Evolutionary conservation across 768 basidiomycete species (phyloP).

Genomic region (Wakefieldia striispora): DNA sequence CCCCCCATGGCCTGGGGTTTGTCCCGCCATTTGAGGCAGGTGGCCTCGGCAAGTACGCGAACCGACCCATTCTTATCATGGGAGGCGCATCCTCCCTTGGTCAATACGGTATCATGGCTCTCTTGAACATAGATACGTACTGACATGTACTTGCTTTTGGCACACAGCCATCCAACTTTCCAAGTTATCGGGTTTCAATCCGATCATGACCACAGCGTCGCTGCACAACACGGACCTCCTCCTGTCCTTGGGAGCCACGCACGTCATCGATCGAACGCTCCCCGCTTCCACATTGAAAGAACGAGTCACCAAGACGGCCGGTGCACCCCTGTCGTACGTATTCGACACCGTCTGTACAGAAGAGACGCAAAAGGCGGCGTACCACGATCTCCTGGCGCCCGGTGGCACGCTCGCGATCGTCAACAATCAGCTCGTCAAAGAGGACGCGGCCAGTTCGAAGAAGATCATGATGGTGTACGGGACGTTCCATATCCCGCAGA

Average conservation of each 20-base stretch:
- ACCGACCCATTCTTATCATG: slow-evolving; percentile 32
- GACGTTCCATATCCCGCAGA: slow-evolving; percentile 2
- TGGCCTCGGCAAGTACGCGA: slow-evolving; percentile 30
- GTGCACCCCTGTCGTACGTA: background rate
- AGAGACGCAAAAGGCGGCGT: slow-evolving; percentile 33
- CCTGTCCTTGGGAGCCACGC: slow-evolving; percentile 35
- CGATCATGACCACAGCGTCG: slow-evolving; percentile 39
- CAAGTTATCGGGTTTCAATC: slow-evolving; percentile 31
- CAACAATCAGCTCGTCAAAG: background rate
- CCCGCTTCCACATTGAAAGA: slow-evolving; percentile 9
- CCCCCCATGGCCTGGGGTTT: slow-evolving; percentile 25
- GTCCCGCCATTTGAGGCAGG: slow-evolving; percentile 26
- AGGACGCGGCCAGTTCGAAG: background rate
- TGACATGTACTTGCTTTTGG: no score
- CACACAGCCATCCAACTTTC: slow-evolving; percentile 33
- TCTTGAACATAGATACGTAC: no score
- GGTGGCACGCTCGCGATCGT: slow-evolving; percentile 29
- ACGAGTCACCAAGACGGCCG: background rate
- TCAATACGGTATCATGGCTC: slow-evolving; percentile 30
- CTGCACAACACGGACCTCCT: slow-evolving; percentile 28
- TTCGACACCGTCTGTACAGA: slow-evolving; percentile 29
- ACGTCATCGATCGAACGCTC: slow-evolving; percentile 32
- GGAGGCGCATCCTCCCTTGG: slow-evolving; percentile 40
- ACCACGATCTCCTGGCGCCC: slow-evolving; percentile 25
- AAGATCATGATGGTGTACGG: slow-evolving; percentile 8